Evolutionary conservation across 208 protist genomes (phyloP).

Genomic region (Crithidia acanthocephali): DNA sequence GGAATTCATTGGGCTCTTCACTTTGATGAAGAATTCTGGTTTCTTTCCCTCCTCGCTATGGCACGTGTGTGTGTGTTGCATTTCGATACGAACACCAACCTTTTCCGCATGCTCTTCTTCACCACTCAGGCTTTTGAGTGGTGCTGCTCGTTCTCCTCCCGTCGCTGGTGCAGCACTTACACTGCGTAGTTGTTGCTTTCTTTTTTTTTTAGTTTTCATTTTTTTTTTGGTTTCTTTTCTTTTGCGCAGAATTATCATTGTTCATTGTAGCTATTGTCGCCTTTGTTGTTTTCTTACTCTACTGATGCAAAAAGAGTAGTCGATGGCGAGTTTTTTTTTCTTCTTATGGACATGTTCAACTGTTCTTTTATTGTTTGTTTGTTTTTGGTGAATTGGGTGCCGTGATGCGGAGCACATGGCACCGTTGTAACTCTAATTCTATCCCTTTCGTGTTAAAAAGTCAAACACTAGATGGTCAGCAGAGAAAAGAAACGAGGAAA

Average conservation of each 20-base stretch:
- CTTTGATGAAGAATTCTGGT: slow-evolving; percentile 3
- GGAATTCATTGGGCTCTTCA: slow-evolving; percentile 19
- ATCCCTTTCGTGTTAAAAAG: neutral
- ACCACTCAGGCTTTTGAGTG: no score
- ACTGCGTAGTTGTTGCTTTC: neutral
- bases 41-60: neutral
- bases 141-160: no score
- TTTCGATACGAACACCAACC: neutral
- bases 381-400: neutral
- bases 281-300: no score
- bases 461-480: neutral
- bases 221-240: neutral
- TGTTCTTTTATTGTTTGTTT: neutral
- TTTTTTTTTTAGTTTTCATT: no score
- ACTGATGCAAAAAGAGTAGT: no score
- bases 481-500: neutral
- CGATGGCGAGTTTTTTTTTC: neutral
- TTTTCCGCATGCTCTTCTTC: no score
- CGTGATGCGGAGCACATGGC: neutral
- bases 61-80: neutral
- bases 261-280: no score
- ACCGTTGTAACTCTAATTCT: neutral
- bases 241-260: no score
- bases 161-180: no score
- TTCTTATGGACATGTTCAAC: neutral